A percentile compares a stretch with the other conserved stretches of the same genome.
phyloP scores from a whole-genome alignment of 106 monocot genomes.

The Chionographis japonica region DNA sequence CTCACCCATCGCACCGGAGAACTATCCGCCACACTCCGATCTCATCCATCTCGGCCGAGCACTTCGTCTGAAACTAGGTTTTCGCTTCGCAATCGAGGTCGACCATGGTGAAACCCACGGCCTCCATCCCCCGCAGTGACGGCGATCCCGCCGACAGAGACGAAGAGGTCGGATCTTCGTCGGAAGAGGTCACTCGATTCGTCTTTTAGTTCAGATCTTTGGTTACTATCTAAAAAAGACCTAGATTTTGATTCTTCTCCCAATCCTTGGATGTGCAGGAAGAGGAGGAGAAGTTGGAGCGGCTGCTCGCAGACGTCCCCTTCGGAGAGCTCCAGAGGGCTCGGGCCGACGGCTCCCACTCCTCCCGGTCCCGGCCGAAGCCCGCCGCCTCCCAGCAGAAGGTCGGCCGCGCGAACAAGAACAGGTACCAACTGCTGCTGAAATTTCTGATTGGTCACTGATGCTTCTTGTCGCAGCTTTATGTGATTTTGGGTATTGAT shows the following conservation, averaged over 20 bases:
- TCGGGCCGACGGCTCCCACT: slow-evolving; percentile 66
- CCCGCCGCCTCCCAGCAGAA: slow-evolving; percentile 11
- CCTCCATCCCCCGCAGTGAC: no score
- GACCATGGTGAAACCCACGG: no score
- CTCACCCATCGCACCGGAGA: no score
- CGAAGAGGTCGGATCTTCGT: slow-evolving; percentile 5
- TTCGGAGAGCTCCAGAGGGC: slow-evolving; percentile 77
- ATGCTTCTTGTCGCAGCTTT: slow-evolving; percentile 1
- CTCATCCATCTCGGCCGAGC: no score
- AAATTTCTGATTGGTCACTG: not conserved
- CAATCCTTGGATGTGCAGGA: no score
- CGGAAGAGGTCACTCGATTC: slow-evolving; percentile 1
- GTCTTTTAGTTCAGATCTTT: no score
- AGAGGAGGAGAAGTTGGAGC: slow-evolving; percentile 52
- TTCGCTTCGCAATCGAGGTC: no score
- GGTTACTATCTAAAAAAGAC: not conserved
- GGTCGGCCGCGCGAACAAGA: slow-evolving; percentile 59
- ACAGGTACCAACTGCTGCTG: slow-evolving; percentile 41
- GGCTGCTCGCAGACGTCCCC: slow-evolving; percentile 63
- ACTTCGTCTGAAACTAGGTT: no score
- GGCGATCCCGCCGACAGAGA: not conserved
- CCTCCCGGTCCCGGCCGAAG: not conserved
- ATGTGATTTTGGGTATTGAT: not conserved
- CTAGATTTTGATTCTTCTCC: not conserved
- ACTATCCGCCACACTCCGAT: no score